Evolutionary conservation across 257 asterid genomes (phyloP).

Genomic region (Leptodermis oblonga): DNA sequence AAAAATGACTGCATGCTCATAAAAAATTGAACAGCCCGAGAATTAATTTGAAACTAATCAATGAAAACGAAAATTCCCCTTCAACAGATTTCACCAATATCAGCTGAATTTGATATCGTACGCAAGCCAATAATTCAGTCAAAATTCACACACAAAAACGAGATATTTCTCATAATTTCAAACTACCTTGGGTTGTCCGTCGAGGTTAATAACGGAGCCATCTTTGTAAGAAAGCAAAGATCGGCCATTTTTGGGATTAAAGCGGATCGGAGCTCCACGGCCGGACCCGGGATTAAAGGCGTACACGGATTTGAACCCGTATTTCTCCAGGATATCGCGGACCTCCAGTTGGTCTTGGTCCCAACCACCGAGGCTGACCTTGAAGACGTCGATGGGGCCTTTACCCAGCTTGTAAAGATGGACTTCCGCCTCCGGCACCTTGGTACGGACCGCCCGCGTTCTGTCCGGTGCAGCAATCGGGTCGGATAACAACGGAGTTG

Average conservation of each 20-base stretch:
- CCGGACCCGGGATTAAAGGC: conserved; percentile 63
- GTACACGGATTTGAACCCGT: conserved; percentile 57
- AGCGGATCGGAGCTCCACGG: conserved; percentile 72
- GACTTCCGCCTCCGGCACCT: conserved; percentile 73
- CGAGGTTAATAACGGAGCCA: conserved; percentile 56
- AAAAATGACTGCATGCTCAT: background rate
- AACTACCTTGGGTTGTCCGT: conserved; percentile 82
- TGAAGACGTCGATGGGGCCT: conserved; percentile 73
- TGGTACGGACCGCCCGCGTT: conserved; percentile 43
- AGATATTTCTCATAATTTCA: background rate
- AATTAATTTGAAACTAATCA: background rate
- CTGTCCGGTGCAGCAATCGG: conserved; percentile 22
- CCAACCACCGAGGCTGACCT: conserved; percentile 55
- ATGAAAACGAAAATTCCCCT: background rate
- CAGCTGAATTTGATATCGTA: background rate
- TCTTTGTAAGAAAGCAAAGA: conserved; percentile 63
- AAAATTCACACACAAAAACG: background rate
- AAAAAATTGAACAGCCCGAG: background rate
- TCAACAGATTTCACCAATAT: background rate
- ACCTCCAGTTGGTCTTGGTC: conserved; percentile 87
- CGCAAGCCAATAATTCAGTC: background rate
- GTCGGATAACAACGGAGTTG: conserved; percentile 40
- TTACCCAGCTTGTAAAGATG: conserved; percentile 62
- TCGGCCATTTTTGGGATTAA: conserved; percentile 67
- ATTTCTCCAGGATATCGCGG: conserved; percentile 61